Percentiles rank a stretch among this genome's conserved stretches.
Conservation (phyloP, 2,329 filamentous ascomycete genomes). For the Aspergillus quadricinctus region DNA sequence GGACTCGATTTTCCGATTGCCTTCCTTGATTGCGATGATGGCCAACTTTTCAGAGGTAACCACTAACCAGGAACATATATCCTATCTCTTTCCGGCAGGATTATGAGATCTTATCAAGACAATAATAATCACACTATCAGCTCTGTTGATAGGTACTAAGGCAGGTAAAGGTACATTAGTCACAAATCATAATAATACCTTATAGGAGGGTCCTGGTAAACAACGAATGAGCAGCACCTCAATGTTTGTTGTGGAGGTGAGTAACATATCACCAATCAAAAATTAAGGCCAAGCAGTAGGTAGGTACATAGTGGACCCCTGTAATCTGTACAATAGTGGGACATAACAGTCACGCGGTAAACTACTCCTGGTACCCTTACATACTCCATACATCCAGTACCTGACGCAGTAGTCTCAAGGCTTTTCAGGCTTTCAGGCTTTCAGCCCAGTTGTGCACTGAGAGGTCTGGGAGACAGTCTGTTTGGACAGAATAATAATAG, state of each 20-base stretch:
- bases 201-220: neutral
- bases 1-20: neutral
- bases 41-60: neutral
- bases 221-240: neutral
- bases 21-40: neutral
- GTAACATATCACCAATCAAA: neutral
- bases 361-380: conserved; percentile 9
- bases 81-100: too few relatives aligned
- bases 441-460: neutral
- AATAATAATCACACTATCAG: too few relatives aligned
- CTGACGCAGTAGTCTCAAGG: neutral
- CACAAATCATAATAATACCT: too few relatives aligned
- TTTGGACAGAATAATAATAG: neutral
- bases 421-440: too few relatives aligned
- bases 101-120: too few relatives aligned
- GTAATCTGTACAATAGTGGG: conserved; percentile 1
- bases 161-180: neutral
- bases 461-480: neutral
- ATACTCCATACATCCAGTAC: neutral
- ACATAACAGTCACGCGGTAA: conserved; percentile 13
- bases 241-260: neutral
- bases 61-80: neutral
- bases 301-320: too few relatives aligned
- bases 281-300: too few relatives aligned
- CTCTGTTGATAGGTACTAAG: neutral